Evolutionary conservation across 257 asterid species (phyloP).

Genomic region (Osmanthus fragrans): DNA sequence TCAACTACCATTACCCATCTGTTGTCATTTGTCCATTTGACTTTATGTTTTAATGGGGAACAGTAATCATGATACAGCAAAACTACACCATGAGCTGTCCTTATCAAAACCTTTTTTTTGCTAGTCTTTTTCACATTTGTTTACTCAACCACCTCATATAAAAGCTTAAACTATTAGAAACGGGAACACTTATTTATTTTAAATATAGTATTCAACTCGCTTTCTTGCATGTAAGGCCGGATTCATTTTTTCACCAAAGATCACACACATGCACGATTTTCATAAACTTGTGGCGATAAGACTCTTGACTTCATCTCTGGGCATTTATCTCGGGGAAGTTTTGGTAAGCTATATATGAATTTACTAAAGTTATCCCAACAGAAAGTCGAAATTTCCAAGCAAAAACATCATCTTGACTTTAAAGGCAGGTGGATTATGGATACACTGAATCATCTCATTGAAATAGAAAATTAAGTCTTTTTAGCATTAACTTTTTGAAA

Average conservation of each 20-base stretch:
- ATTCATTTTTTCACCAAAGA: neutral
- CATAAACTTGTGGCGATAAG: neutral
- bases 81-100: conserved; percentile 18
- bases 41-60: conserved; percentile 14
- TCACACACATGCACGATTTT: neutral
- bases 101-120: conserved; percentile 24
- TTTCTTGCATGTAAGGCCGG: neutral
- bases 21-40: conserved; percentile 9
- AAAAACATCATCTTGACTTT: conserved; percentile 1
- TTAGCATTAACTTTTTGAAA: neutral
- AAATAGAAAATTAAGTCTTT: neutral
- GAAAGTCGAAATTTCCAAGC: neutral
- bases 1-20: neutral
- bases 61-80: conserved; percentile 15
- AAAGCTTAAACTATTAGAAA: neutral
- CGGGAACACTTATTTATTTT: neutral
- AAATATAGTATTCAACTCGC: neutral
- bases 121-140: neutral
- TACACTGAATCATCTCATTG: neutral
- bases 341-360: neutral
- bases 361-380: neutral
- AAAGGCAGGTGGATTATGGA: conserved; percentile 7
- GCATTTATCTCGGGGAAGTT: neutral
- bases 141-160: neutral
- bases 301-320: neutral